Evolutionary conservation across 768 basidiomycete genomes (phyloP).

Genomic region (Termitomyces sp.): DNA sequence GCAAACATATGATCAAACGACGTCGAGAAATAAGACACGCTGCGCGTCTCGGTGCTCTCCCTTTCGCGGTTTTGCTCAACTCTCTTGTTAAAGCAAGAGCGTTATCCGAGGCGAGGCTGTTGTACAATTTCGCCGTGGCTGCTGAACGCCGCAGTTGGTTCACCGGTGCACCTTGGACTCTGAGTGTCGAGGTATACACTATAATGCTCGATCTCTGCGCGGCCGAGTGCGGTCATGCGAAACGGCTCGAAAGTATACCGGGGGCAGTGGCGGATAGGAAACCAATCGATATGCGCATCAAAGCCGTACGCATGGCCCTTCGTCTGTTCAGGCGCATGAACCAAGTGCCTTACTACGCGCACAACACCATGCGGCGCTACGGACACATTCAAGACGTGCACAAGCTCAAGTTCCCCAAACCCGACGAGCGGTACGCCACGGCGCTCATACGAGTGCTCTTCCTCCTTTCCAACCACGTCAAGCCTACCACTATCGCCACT

Average conservation of each 20-base stretch:
- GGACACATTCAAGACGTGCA: background rate
- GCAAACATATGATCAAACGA: slow-evolving; percentile 15
- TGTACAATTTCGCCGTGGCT: slow-evolving; percentile 57
- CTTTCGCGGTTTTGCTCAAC: slow-evolving; percentile 55
- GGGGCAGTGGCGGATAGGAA: slow-evolving; percentile 3
- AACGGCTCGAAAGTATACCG: slow-evolving; percentile 15
- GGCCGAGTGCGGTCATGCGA: slow-evolving; percentile 22
- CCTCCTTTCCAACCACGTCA: background rate
- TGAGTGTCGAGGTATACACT: slow-evolving; percentile 66
- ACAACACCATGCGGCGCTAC: background rate
- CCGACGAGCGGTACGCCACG: slow-evolving; percentile 68
- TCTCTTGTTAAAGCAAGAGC: slow-evolving; percentile 54
- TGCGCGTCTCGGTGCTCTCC: slow-evolving; percentile 48
- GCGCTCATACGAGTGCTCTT: slow-evolving; percentile 43
- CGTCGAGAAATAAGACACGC: slow-evolving; percentile 33
- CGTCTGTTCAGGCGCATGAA: slow-evolving; percentile 3
- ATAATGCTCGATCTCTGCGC: slow-evolving; percentile 62
- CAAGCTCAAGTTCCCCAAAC: slow-evolving; percentile 26
- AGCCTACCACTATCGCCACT: background rate
- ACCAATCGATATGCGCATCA: background rate
- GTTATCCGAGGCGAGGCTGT: slow-evolving; percentile 41
- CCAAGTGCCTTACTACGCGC: background rate
- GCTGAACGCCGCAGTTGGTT: slow-evolving; percentile 54
- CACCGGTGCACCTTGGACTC: slow-evolving; percentile 47
- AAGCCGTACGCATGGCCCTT: slow-evolving; percentile 7